Percentiles rank a stretch among this genome's conserved stretches.
Evolutionary conservation across 352 stramenopile species (phyloP).

Genomic region (Pseudoperonospora humuli): DNA sequence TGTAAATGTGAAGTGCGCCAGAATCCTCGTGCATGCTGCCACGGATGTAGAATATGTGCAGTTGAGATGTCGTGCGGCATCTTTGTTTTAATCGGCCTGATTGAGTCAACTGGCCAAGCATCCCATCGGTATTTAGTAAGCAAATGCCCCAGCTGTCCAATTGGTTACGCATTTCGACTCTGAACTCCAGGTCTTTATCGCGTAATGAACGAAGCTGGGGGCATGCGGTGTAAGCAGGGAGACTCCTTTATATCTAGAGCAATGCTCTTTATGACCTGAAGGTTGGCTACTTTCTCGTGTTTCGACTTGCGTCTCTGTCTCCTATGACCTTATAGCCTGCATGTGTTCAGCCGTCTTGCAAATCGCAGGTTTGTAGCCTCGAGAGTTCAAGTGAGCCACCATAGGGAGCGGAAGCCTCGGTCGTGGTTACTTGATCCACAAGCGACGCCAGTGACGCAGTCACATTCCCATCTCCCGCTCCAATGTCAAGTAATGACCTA

Average conservation of each 20-base stretch:
- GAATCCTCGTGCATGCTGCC: constrained; percentile 3
- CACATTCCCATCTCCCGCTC: constrained; percentile 78
- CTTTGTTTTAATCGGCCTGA: constrained; percentile 8
- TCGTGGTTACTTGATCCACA: constrained; percentile 57
- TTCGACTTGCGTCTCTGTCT: no score
- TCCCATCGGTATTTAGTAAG: constrained; percentile 32
- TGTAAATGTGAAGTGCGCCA: constrained; percentile 8
- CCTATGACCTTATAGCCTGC: no score
- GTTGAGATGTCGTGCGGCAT: constrained; percentile 8
- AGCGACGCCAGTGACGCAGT: constrained; percentile 72
- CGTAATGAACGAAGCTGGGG: no score
- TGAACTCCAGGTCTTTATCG: no score
- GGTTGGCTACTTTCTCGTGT: no score
- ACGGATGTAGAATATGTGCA: constrained; percentile 27
- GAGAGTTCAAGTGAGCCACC: constrained; percentile 63
- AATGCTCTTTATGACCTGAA: no score
- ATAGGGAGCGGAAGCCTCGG: constrained; percentile 74
- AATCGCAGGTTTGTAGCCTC: constrained; percentile 69
- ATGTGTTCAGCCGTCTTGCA: no score
- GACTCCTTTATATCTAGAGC: no score
- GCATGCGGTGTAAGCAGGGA: no score
- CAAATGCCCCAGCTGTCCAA: no score
- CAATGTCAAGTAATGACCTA: constrained; percentile 68
- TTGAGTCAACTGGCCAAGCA: constrained; percentile 16
- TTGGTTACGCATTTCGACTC: no score